phyloP scores from a whole-genome alignment of 257 asterid species.

The Lithospermum erythrorhizon region DNA sequence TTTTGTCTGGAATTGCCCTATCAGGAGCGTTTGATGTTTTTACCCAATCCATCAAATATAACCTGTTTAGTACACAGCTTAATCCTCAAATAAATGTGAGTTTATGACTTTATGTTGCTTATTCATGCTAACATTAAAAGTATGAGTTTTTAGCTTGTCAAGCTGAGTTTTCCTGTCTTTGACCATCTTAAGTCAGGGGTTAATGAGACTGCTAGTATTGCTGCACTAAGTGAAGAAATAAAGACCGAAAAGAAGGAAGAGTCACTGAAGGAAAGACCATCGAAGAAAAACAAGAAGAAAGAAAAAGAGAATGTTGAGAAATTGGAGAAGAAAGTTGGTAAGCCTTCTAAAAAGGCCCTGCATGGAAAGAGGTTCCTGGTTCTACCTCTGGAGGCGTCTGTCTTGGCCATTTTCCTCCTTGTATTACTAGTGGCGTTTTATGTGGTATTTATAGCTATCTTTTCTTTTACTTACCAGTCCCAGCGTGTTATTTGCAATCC shows the following conservation, averaged over 20 bases:
- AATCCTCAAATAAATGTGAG: conserved; percentile 45
- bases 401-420: conserved; percentile 62
- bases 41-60: conserved; percentile 75
- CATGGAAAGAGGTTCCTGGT: conserved; percentile 40
- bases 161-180: conserved; percentile 9
- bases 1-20: conserved; percentile 98
- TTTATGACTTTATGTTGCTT: no score
- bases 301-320: conserved; percentile 47
- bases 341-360: conserved; percentile 14
- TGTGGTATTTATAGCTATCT: conserved; percentile 53
- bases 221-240: conserved; percentile 31
- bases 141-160: background rate
- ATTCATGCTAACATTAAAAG: background rate
- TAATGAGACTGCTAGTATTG: conserved; percentile 22
- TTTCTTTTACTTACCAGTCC: background rate
- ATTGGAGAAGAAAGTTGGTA: conserved; percentile 24
- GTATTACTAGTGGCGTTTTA: conserved; percentile 79
- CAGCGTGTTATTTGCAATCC: background rate
- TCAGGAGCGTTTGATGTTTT: conserved; percentile 86
- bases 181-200: conserved; percentile 63
- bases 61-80: conserved; percentile 29
- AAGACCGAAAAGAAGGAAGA: conserved; percentile 65
- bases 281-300: conserved; percentile 66
- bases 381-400: conserved; percentile 77
- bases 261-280: conserved; percentile 51